Evolutionary conservation across 2,329 filamentous ascomycete genomes (phyloP).

Genomic region (Fusarium ramigenum): DNA sequence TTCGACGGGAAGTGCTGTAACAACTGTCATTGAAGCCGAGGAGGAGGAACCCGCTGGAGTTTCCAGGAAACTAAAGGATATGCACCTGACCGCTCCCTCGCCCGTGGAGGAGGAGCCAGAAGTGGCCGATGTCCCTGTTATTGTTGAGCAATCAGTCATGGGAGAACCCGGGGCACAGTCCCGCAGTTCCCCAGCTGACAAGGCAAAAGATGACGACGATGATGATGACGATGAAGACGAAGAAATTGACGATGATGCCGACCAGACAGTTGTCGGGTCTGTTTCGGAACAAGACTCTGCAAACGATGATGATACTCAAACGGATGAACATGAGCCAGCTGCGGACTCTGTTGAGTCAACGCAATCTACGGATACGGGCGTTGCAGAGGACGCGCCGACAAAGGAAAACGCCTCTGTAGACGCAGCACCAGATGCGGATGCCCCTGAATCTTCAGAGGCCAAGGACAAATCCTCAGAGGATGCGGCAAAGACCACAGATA

Average conservation of each 20-base stretch:
- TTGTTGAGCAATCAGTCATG: slow-evolving; percentile 51
- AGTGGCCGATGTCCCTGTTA: slow-evolving; percentile 52
- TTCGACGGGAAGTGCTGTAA: slow-evolving; percentile 80
- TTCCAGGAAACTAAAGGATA: slow-evolving; percentile 55
- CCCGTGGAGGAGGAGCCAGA: slow-evolving; percentile 65
- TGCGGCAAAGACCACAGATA: neutral
- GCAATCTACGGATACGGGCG: slow-evolving; percentile 28
- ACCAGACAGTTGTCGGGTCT: slow-evolving; percentile 40
- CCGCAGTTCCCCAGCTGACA: slow-evolving; percentile 2
- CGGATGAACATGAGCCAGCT: slow-evolving; percentile 2
- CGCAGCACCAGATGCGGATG: neutral
- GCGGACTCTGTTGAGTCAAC: slow-evolving; percentile 28
- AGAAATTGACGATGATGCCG: slow-evolving; percentile 27
- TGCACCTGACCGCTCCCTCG: slow-evolving; percentile 63
- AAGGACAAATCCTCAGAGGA: slow-evolving; percentile 16
- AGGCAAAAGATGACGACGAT: slow-evolving; percentile 14
- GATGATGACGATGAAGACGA: slow-evolving; percentile 12
- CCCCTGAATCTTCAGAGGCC: slow-evolving; percentile 5
- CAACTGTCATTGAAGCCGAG: slow-evolving; percentile 83
- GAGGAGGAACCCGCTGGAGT: slow-evolving; percentile 72
- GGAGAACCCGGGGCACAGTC: slow-evolving; percentile 20
- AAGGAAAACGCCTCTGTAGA: slow-evolving; percentile 2
- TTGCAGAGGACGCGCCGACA: slow-evolving; percentile 10
- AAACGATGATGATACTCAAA: slow-evolving; percentile 6
- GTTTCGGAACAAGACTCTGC: slow-evolving; percentile 31